phyloP scores from a whole-genome alignment of 176 grass and related monocot genomes.

The Areca catechu region DNA sequence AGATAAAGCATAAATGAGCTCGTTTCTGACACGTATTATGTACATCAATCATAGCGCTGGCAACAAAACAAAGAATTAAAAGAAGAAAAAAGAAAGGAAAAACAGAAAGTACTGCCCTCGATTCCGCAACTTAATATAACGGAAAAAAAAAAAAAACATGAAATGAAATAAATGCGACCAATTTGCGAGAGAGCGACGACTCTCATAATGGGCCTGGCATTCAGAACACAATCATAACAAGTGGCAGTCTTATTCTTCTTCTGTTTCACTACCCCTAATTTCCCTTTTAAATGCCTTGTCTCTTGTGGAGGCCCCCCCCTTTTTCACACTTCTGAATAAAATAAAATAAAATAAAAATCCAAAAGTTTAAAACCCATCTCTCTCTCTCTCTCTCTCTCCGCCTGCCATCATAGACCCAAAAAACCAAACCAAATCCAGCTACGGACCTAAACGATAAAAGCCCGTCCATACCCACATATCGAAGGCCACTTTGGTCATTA shows the following conservation, averaged over 20 bases:
- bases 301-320: slow-evolving; percentile 20
- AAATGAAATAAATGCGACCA: slow-evolving; percentile 12
- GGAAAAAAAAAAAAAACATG: slow-evolving; percentile 11
- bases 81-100: too few species aligned
- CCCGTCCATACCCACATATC: too few species aligned
- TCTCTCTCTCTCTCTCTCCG: neutral
- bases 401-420: neutral
- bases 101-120: neutral
- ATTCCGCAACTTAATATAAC: slow-evolving; percentile 23
- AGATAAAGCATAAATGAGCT: too few species aligned
- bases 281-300: slow-evolving; percentile 18
- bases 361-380: neutral
- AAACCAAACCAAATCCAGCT: neutral
- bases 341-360: neutral
- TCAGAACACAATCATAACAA: slow-evolving; percentile 40
- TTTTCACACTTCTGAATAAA: slow-evolving; percentile 5
- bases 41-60: too few species aligned
- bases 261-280: slow-evolving; percentile 18
- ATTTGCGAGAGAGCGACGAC: slow-evolving; percentile 20
- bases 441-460: too few species aligned
- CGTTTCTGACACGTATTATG: too few species aligned
- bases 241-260: slow-evolving; percentile 38
- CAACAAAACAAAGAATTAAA: too few species aligned
- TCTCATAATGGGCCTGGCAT: slow-evolving; percentile 17
- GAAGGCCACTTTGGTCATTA: slow-evolving; percentile 3